These are phyloP conservation scores for Calonectria naviculata DNA, from an alignment of 2,329 filamentous ascomycete genomes.

Conservation along the genomic window DNA sequence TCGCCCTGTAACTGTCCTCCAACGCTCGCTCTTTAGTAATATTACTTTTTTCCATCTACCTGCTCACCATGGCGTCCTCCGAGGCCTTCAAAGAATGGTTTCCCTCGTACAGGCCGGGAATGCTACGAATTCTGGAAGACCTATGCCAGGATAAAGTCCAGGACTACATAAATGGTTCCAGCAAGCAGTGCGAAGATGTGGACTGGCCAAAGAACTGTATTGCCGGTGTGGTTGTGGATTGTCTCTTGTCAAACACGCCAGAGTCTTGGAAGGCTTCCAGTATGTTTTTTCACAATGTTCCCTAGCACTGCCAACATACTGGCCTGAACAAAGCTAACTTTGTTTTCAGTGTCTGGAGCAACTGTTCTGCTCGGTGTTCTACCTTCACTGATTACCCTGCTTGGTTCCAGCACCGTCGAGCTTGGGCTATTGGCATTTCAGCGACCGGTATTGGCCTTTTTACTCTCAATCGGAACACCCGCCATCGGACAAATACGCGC, in stretches of 20 bases:
- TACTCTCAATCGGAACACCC: not conserved
- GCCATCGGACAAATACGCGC: not conserved
- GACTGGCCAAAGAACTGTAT: not conserved
- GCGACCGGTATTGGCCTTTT: not conserved
- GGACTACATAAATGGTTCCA: not conserved
- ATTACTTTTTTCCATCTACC: not conserved
- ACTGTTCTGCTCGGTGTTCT: not conserved
- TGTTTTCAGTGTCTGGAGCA: not conserved
- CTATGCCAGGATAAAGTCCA: not conserved
- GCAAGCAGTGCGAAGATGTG: not conserved
- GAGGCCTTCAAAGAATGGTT: not conserved
- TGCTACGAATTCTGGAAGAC: not conserved
- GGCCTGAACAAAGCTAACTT: not conserved
- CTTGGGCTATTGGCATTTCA: not conserved
- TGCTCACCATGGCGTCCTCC: not conserved
- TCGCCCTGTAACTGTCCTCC: too few relatives aligned
- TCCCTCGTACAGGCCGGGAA: not conserved
- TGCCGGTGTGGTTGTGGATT: slow-evolving; percentile 2
- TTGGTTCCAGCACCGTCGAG: not conserved
- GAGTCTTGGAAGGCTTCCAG: not conserved
- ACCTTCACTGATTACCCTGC: not conserved
- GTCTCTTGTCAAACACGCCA: not conserved
- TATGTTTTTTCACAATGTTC: not conserved
- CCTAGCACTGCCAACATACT: not conserved
- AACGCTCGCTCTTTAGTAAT: not conserved